Percentiles rank a stretch among this genome's conserved stretches.
phyloP scores from a whole-genome alignment of 2,329 filamentous ascomycete genomes.

The Curvularia hawaiiensis region DNA sequence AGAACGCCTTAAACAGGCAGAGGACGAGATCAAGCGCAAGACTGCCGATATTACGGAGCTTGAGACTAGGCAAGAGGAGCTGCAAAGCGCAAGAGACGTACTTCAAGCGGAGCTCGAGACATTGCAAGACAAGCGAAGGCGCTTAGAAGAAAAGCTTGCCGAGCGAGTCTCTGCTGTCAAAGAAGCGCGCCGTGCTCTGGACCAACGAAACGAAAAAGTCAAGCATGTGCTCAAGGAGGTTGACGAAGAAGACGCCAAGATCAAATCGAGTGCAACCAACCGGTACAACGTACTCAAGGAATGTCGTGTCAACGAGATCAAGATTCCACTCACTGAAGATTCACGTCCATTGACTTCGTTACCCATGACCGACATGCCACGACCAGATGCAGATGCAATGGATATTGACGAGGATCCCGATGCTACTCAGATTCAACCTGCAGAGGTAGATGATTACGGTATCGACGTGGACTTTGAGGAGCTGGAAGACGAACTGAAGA shows the following conservation, averaged over 20 bases:
- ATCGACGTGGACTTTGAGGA: conserved; percentile 86
- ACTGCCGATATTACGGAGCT: conserved; percentile 68
- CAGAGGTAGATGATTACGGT: conserved; percentile 83
- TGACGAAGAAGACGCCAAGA: conserved; percentile 77
- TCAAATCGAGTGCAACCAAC: conserved; percentile 82
- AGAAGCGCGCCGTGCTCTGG: conserved; percentile 78
- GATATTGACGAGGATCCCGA: conserved; percentile 75
- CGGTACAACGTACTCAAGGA: conserved; percentile 84
- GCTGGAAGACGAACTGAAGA: conserved; percentile 76
- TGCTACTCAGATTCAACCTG: conserved; percentile 55
- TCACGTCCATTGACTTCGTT: conserved; percentile 77
- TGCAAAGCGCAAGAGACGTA: conserved; percentile 74
- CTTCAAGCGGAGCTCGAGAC: conserved; percentile 78
- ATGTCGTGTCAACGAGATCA: conserved; percentile 92
- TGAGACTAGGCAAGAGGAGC: conserved; percentile 71
- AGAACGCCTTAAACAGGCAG: conserved; percentile 70
- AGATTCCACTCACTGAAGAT: conserved; percentile 75
- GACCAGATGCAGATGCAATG: conserved; percentile 82
- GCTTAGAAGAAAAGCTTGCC: conserved; percentile 69
- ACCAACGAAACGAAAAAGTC: conserved; percentile 83
- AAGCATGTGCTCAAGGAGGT: conserved; percentile 77
- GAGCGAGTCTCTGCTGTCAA: conserved; percentile 76
- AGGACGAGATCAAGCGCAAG: conserved; percentile 69
- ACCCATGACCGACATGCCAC: conserved; percentile 81
- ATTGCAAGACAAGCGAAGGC: conserved; percentile 72